Conservation (phyloP, 2,329 filamentous ascomycete genomes). For the Chaetomium strumarium region DNA sequence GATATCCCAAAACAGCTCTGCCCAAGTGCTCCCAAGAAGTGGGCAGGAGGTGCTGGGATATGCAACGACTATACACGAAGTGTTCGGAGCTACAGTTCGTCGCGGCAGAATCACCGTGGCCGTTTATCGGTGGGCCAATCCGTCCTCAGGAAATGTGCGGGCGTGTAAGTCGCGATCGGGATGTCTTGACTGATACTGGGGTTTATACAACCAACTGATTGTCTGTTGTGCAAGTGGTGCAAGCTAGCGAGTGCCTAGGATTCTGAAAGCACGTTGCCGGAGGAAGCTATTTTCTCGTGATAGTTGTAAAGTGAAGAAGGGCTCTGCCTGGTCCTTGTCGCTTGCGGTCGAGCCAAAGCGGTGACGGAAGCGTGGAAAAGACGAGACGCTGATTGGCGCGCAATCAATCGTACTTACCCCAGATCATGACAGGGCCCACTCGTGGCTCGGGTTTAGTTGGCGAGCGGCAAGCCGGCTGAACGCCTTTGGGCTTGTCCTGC, state of each 20-base stretch:
- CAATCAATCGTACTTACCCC: not conserved
- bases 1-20: not conserved
- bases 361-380: constrained; percentile 4
- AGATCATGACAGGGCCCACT: not conserved
- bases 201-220: constrained; percentile 2
- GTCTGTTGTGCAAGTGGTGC: too few relatives aligned
- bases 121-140: not conserved
- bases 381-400: constrained; percentile 1
- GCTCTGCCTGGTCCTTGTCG: not conserved
- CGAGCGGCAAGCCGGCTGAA: too few relatives aligned
- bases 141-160: not conserved
- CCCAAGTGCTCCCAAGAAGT: not conserved
- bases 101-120: not conserved
- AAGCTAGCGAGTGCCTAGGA: not conserved
- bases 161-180: not conserved
- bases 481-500: too few relatives aligned
- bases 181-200: not conserved
- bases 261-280: not conserved
- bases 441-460: too few relatives aligned
- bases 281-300: not conserved
- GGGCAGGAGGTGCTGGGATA: not conserved
- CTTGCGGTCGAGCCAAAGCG: constrained; percentile 3
- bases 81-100: not conserved
- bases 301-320: not conserved
- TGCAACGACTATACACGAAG: not conserved